Percentiles rank a stretch among this genome's conserved stretches.
Evolutionary conservation across 2,329 filamentous ascomycete genomes (phyloP).

Genomic region (Aspergillus sp.): DNA sequence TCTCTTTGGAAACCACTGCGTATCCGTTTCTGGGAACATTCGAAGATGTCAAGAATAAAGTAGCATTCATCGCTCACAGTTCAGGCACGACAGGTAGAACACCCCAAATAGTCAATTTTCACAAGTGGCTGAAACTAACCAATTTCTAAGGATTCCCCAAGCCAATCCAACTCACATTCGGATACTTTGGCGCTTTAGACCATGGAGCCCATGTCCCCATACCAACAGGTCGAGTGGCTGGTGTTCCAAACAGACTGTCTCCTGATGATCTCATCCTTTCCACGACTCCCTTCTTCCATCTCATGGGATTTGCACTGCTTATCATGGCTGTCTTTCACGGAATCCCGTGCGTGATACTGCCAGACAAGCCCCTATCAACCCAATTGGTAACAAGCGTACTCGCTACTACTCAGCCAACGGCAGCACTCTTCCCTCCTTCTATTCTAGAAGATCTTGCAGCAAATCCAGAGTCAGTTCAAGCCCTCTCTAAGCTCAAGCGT

Average conservation of each 20-base stretch:
- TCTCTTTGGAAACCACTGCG: not conserved
- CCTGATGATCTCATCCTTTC: slow-evolving; percentile 7
- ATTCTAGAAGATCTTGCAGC: slow-evolving; percentile 14
- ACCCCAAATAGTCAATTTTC: not conserved
- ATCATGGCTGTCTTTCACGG: slow-evolving; percentile 6
- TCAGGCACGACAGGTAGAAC: slow-evolving; percentile 28
- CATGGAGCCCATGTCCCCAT: not conserved
- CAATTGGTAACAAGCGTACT: slow-evolving; percentile 9
- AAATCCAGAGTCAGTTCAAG: slow-evolving; percentile 4
- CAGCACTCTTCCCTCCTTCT: slow-evolving; percentile 12
- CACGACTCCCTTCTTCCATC: slow-evolving; percentile 16
- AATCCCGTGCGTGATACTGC: slow-evolving; percentile 9
- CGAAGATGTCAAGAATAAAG: slow-evolving; percentile 16
- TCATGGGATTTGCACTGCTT: slow-evolving; percentile 14
- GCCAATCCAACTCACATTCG: slow-evolving; percentile 14
- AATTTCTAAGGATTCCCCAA: slow-evolving; percentile 12
- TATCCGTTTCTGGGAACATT: slow-evolving; percentile 12
- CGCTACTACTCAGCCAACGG: slow-evolving; percentile 8
- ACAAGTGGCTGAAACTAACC: not conserved
- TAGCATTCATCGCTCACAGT: slow-evolving; percentile 26
- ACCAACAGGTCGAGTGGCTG: slow-evolving; percentile 2
- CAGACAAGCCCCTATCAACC: slow-evolving; percentile 15
- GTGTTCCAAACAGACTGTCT: slow-evolving; percentile 1
- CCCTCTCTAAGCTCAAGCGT: slow-evolving; percentile 6
- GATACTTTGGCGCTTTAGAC: slow-evolving; percentile 10